phyloP scores from a whole-genome alignment of 2,329 filamentous ascomycete species.

The Zasmidium citrigriseum region DNA sequence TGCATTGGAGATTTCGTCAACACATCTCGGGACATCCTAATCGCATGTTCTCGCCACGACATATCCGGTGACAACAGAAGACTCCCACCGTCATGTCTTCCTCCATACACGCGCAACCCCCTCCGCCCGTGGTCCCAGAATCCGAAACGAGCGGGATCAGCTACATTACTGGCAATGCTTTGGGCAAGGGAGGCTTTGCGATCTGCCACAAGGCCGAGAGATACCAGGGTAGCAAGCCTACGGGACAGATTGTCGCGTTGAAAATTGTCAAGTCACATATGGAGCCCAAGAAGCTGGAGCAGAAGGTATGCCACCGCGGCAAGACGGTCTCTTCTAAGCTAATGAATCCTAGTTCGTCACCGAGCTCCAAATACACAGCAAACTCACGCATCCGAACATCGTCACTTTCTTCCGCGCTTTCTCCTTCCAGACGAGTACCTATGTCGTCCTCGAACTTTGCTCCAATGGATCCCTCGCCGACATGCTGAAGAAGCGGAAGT shows the following conservation, averaged over 20 bases:
- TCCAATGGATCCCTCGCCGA: constrained; percentile 96
- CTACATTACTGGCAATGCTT: constrained; percentile 72
- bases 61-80: constrained; percentile 5
- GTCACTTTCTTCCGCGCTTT: constrained; percentile 95
- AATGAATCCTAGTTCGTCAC: constrained; percentile 60
- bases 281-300: constrained; percentile 75
- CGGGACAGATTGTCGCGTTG: constrained; percentile 69
- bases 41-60: background rate
- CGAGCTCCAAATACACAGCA: constrained; percentile 96
- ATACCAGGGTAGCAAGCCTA: constrained; percentile 54
- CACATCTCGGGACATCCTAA: background rate
- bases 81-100: constrained; percentile 21
- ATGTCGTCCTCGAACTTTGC: constrained; percentile 91
- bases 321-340: constrained; percentile 6
- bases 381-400: constrained; percentile 93
- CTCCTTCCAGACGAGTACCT: constrained; percentile 84
- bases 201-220: constrained; percentile 76
- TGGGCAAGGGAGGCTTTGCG: constrained; percentile 81
- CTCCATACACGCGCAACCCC: constrained; percentile 53
- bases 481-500: constrained; percentile 91
- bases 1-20: too few relatives aligned
- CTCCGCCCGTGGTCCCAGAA: constrained; percentile 56
- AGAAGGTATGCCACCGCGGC: constrained; percentile 61
- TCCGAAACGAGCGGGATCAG: constrained; percentile 69
- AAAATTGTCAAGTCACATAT: constrained; percentile 85